Evolutionary conservation across 1,284 basidiomycete genomes (phyloP), one percentile per base, ranked within the genome.

Genomic region (Cryptococcus jaspeensis): DNA sequence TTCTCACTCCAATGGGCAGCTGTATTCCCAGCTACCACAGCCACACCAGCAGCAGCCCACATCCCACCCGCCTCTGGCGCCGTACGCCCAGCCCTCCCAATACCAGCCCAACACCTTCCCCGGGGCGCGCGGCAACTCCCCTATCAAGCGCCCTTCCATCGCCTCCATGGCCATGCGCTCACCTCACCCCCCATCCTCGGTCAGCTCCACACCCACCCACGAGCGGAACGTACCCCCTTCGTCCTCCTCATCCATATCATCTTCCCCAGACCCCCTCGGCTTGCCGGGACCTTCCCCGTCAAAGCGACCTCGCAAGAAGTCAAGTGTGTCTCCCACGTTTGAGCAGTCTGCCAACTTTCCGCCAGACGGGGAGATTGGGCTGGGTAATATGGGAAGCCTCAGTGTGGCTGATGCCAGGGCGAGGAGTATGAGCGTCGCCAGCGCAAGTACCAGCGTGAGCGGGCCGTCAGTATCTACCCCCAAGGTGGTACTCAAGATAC

Each of bases 251-350:
- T 36, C n/a, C 18, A 15, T 22, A 1, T 32, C 50, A 0, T 61
- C 61, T 23, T 72, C 70, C 2, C 70, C 72, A 22, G 70, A 69
- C 52, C 63, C 65, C 3, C 56, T 69, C 13, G 40, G 53, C 35
- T 51, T 62, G 2, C 53, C 59, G 0, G 63, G 63, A 9, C 71
- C 72, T 32, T 71, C 72, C 0, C 72, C 71, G 2, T 62, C 66
- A 1, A 74, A 74, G 60, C 59, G 59, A 50, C 48, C 53, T 36
- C 59, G 56, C 44, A 13, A 32, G 16, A 46, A 40, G 28, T 18
- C 41, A 41, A 20, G 52, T 13, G 41, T 49, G 9, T 60, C 59
- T 2, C 61, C 61, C 16, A 61, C 44, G 6, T 28, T 51, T 13
- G 53, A 53, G n/a, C 36, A 38, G 18, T 55, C 43, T 2, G 40